phyloP scores from a whole-genome alignment of 2,329 filamentous ascomycete species.

The Fusarium siculi region DNA sequence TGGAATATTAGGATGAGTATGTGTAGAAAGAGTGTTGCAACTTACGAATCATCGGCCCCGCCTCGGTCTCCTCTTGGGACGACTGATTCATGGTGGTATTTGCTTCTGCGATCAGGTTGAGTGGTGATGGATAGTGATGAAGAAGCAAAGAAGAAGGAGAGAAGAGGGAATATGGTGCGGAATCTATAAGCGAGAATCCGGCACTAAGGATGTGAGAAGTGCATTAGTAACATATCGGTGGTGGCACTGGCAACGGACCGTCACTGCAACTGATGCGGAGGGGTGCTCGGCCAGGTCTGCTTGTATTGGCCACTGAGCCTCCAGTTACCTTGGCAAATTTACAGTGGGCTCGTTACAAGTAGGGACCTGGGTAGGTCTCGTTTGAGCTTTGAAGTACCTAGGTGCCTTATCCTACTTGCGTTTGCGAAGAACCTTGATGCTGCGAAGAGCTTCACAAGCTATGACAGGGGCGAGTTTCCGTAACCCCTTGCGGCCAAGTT shows the following conservation, averaged over 20 bases:
- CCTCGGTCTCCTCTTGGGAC: not conserved
- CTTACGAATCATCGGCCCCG: rapidly evolving
- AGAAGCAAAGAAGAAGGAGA: no score
- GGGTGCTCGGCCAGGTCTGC: not conserved
- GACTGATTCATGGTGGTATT: no score
- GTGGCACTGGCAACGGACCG: not conserved
- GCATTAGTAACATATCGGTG: not conserved
- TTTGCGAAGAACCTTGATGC: no score
- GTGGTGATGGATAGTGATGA: no score
- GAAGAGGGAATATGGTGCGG: not conserved
- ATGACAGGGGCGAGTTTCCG: rapidly evolving
- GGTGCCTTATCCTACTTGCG: not conserved
- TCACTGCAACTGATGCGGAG: not conserved
- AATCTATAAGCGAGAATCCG: not conserved
- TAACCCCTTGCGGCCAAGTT: not conserved
- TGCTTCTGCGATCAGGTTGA: no score
- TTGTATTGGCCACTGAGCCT: not conserved
- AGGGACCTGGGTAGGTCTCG: no score
- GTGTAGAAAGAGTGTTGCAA: not conserved
- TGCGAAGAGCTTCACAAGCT: not conserved
- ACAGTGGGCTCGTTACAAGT: rapidly evolving
- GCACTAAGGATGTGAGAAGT: not conserved
- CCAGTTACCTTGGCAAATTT: not conserved
- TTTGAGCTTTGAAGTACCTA: not conserved
- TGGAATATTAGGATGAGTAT: not conserved